These are phyloP conservation scores for Endothia cerciana DNA, from an alignment of 2,329 filamentous ascomycete species.

Conservation along the genomic window DNA sequence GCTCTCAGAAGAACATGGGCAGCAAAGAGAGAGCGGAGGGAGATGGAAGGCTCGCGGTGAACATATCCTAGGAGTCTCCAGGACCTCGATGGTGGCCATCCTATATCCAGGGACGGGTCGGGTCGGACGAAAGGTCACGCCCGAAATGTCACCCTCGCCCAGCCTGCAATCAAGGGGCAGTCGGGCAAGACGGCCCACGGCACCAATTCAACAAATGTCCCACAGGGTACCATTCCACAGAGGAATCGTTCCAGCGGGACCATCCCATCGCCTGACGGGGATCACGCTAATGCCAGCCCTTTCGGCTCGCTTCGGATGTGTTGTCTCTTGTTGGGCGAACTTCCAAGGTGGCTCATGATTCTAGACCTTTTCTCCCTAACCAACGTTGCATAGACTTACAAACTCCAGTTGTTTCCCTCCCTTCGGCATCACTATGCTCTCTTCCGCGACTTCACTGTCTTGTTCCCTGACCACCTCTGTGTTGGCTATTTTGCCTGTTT, in stretches of 20 bases:
- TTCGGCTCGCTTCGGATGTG: not conserved
- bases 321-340: not conserved
- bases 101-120: not conserved
- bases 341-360: not conserved
- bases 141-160: not conserved
- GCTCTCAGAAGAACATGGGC: constrained; percentile 32
- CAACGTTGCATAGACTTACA: not conserved
- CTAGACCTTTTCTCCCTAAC: not conserved
- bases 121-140: not conserved
- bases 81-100: not conserved
- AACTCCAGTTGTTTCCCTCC: not conserved
- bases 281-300: not conserved
- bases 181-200: not conserved
- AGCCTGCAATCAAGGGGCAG: not conserved
- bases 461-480: not conserved
- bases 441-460: not conserved
- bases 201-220: not conserved
- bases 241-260: not conserved
- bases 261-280: not conserved
- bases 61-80: too few relatives aligned
- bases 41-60: constrained; percentile 21
- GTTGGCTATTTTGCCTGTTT: constrained; percentile 7
- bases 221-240: not conserved
- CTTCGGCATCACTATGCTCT: not conserved
- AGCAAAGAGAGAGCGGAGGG: constrained; percentile 27